Evolutionary conservation across 306 rosid species (phyloP), one percentile per base, ranked within the genome.

Genomic region (Cucurbita argyrosperma): DNA sequence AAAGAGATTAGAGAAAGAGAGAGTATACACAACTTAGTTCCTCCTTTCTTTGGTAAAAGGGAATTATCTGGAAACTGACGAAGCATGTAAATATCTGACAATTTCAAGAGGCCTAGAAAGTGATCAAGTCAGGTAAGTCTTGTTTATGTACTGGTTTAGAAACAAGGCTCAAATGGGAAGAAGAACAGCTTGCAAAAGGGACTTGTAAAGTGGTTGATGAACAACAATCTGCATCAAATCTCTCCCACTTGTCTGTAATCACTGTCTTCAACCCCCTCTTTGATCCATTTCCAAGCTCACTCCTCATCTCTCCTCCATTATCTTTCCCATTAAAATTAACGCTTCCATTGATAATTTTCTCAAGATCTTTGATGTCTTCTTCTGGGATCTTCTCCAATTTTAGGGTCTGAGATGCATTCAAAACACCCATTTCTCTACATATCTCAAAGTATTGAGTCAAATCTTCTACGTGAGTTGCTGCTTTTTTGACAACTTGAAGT

Each of bases 201-300:
- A 83, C 78, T 64, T n/a, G 51, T 7, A 40, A 64, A 39, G 55
- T 12, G 16, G 60, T 65, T 51, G 21, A 21, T 74, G 13, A 68
- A 60, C 21, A 35, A 61, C 50, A 18, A 18, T 88, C 89, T 9
- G 83, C 94, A 9, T 89, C 93, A 75, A 93, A 93, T 21, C 82
- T 74, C 80, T 86, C 98, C 98, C 97, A 93, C 46, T 89, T 80
- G 4, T 93, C 85, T 0, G 98, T 93, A 13, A 93, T 83, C 38
- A 90, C 82, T 0, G 98, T 93, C 76, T 51, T 81, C 78, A 85
- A 79, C 21, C 40, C 72, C 10, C 80, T 78, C 30, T 74, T 65
- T 10, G 79, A 56, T 23, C 73, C 74, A 53, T 39, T 67, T 19
- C 10, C 43, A 0, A 77, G 53, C 15, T 19, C 53, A 64, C 39